phyloP scores from a whole-genome alignment of 2,329 filamentous ascomycete species.

The Penicillium frequentans region DNA sequence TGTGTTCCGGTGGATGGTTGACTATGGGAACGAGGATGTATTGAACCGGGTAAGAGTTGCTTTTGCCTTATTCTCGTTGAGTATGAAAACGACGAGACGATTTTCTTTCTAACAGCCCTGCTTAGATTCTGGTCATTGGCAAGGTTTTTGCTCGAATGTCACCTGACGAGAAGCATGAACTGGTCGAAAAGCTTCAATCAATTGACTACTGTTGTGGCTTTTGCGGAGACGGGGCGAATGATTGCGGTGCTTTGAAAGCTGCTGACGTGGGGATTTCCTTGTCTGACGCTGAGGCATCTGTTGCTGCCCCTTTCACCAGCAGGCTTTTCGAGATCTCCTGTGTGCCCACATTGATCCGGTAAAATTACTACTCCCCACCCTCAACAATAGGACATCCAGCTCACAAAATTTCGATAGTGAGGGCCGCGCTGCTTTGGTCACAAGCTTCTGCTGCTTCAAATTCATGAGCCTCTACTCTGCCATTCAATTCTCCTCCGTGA shows the following conservation, averaged over 20 bases:
- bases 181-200: slow-evolving; percentile 94
- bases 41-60: slow-evolving; percentile 61
- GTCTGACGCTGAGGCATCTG: slow-evolving; percentile 94
- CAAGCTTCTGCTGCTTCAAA: slow-evolving; percentile 99
- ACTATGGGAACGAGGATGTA: slow-evolving; percentile 80
- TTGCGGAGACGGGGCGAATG: slow-evolving; percentile 95
- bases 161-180: slow-evolving; percentile 95
- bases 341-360: slow-evolving; percentile 86
- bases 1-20: slow-evolving; percentile 93
- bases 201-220: slow-evolving; percentile 96
- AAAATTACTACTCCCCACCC: slow-evolving; percentile 21
- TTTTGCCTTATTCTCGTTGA: background rate
- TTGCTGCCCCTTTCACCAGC: slow-evolving; percentile 96
- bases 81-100: background rate
- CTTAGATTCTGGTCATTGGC: slow-evolving; percentile 80
- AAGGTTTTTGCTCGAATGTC: slow-evolving; percentile 99
- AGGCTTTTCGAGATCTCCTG: slow-evolving; percentile 95
- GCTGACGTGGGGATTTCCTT: slow-evolving; percentile 97
- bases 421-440: slow-evolving; percentile 91
- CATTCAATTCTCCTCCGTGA: slow-evolving; percentile 98
- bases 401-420: slow-evolving; percentile 56
- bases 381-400: background rate
- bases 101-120: background rate
- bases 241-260: slow-evolving; percentile 94
- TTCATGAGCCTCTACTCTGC: slow-evolving; percentile 99